These are phyloP conservation scores for Debaryomyces nepalensis DNA, from an alignment of 1,139 yeast genomes.

Conservation along the genomic window DNA sequence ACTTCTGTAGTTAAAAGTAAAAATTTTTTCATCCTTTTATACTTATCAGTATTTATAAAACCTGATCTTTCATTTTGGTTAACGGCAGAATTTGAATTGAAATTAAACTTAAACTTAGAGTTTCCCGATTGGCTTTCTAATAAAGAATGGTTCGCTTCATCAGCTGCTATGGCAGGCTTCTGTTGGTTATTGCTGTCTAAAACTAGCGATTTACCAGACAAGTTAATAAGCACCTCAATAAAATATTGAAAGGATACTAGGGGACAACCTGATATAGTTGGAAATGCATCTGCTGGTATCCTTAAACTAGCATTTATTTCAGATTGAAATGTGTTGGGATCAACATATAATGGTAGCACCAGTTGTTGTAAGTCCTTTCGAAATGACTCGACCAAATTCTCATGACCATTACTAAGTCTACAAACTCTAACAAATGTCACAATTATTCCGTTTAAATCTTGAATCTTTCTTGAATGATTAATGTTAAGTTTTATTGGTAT, in stretches of 20 bases:
- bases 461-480: slow-evolving; percentile 70
- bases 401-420: slow-evolving; percentile 70
- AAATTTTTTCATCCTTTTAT: slow-evolving; percentile 75
- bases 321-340: slow-evolving; percentile 63
- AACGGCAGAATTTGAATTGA: slow-evolving; percentile 26
- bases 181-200: slow-evolving; percentile 37
- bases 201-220: slow-evolving; percentile 49
- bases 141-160: slow-evolving; percentile 17
- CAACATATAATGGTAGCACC: slow-evolving; percentile 77
- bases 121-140: slow-evolving; percentile 16
- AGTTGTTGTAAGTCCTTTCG: slow-evolving; percentile 84
- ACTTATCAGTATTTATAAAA: slow-evolving; percentile 76
- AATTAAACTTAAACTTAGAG: slow-evolving; percentile 40
- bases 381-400: slow-evolving; percentile 70
- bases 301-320: slow-evolving; percentile 66
- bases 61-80: slow-evolving; percentile 45
- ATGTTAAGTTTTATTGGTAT: slow-evolving; percentile 72
- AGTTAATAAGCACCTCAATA: slow-evolving; percentile 77
- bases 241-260: slow-evolving; percentile 83
- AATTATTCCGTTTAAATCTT: slow-evolving; percentile 76
- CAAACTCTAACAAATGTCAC: slow-evolving; percentile 83
- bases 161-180: slow-evolving; percentile 13
- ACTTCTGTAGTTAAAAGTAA: slow-evolving; percentile 79
- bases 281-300: slow-evolving; percentile 85
- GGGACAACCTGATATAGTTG: slow-evolving; percentile 76